Evolutionary conservation across 2,329 filamentous ascomycete genomes (phyloP).

Genomic region (Bertia moriformis): DNA sequence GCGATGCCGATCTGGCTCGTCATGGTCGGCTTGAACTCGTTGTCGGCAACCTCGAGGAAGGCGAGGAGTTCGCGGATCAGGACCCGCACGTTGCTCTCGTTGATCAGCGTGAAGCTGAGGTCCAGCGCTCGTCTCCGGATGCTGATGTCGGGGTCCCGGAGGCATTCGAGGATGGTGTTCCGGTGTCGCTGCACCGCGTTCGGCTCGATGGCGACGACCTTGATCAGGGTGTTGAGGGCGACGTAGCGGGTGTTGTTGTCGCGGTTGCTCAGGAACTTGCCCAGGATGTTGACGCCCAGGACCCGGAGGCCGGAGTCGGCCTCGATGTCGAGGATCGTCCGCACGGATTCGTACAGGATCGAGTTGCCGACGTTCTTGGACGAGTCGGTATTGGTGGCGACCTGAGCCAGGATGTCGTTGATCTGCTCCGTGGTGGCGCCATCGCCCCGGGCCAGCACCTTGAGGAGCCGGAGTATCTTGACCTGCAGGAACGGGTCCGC

Average conservation of each 20-base stretch:
- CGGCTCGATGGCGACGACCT: constrained; percentile 93
- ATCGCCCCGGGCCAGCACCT: constrained; percentile 78
- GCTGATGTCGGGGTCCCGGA: constrained; percentile 94
- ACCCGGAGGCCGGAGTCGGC: constrained; percentile 89
- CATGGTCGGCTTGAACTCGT: constrained; percentile 97
- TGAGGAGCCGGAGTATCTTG: constrained; percentile 77
- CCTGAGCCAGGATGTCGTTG: constrained; percentile 94
- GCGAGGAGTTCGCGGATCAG: constrained; percentile 84
- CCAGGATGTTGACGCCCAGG: constrained; percentile 91
- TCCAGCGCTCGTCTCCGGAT: constrained; percentile 90
- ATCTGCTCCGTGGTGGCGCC: constrained; percentile 84
- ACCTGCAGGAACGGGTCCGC: constrained; percentile 96
- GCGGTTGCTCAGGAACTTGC: constrained; percentile 91
- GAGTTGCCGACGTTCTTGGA: constrained; percentile 98
- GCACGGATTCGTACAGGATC: constrained; percentile 90
- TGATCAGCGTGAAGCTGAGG: constrained; percentile 94
- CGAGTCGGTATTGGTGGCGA: constrained; percentile 93
- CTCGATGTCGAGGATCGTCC: constrained; percentile 95
- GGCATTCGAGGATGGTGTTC: constrained; percentile 91
- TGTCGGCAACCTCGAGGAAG: constrained; percentile 92
- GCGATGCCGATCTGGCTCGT: constrained; percentile 95
- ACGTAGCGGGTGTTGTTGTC: constrained; percentile 99
- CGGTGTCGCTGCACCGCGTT: constrained; percentile 94
- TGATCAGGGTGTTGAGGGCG: constrained; percentile 90
- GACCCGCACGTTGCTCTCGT: constrained; percentile 87